phyloP scores from a whole-genome alignment of 495 filamentous ascomycete species.

The Cryomyces minteri region DNA sequence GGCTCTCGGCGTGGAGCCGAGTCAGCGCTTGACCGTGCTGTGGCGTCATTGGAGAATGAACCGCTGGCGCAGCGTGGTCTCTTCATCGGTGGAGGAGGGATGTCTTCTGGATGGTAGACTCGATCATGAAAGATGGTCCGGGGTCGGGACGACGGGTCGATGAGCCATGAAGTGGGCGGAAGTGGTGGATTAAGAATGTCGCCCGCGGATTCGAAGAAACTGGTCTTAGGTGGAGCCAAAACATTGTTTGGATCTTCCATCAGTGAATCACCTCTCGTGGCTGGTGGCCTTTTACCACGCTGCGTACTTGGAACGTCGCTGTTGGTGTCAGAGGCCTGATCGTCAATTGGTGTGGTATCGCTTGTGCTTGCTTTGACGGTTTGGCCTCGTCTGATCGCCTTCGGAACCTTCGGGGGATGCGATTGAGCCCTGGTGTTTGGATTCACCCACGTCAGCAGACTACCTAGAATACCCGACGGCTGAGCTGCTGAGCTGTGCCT shows the following conservation, averaged over 20 bases:
- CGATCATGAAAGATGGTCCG: slow-evolving; percentile 95
- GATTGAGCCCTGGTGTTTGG: background rate
- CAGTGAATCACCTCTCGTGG: slow-evolving; percentile 26
- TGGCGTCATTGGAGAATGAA: slow-evolving; percentile 22
- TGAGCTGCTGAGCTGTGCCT: background rate
- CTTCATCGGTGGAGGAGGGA: slow-evolving; percentile 57
- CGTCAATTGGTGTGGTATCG: background rate
- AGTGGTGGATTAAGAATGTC: slow-evolving; percentile 83
- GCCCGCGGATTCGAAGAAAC: slow-evolving; percentile 83
- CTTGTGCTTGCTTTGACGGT: slow-evolving; percentile 5
- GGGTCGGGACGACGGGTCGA: slow-evolving; percentile 64
- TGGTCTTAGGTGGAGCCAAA: slow-evolving; percentile 71
- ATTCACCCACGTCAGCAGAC: background rate
- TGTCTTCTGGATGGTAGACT: slow-evolving; percentile 83
- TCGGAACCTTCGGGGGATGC: slow-evolving; percentile 1
- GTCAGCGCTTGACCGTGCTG: background rate
- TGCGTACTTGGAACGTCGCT: background rate
- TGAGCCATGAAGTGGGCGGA: slow-evolving; percentile 59
- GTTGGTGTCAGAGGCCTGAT: background rate
- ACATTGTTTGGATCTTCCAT: slow-evolving; percentile 25
- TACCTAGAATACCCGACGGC: background rate
- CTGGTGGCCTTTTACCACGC: slow-evolving; percentile 14
- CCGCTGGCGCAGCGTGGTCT: slow-evolving; percentile 26
- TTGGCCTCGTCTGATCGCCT: slow-evolving; percentile 18
- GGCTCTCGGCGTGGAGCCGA: background rate